Evolutionary conservation across 2,329 filamentous ascomycete genomes (phyloP).

Genomic region (Cladosporium cucumerinum): DNA sequence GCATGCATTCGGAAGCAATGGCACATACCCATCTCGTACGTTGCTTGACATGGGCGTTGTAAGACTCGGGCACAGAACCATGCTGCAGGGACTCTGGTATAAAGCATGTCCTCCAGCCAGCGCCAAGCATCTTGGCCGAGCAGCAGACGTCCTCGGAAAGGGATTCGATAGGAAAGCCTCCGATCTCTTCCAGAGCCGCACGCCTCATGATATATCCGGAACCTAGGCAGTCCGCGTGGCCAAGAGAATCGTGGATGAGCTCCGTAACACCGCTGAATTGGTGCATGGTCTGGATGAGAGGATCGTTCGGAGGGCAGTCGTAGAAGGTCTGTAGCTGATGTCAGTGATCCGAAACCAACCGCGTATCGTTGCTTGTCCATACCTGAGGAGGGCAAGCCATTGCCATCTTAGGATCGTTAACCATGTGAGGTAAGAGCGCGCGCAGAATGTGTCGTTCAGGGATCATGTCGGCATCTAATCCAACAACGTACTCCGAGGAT

Average conservation of each 20-base stretch:
- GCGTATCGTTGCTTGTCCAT: slow-evolving; percentile 48
- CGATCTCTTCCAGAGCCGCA: slow-evolving; percentile 58
- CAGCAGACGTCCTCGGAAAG: slow-evolving; percentile 60
- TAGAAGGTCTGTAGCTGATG: slow-evolving; percentile 56
- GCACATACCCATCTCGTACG: slow-evolving; percentile 48
- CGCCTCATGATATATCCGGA: slow-evolving; percentile 60
- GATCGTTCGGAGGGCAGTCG: slow-evolving; percentile 58
- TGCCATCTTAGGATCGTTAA: slow-evolving; percentile 40
- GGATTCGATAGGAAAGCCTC: slow-evolving; percentile 59
- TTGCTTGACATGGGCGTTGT: slow-evolving; percentile 55
- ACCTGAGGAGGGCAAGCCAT: slow-evolving; percentile 34
- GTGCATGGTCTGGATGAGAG: slow-evolving; percentile 57
- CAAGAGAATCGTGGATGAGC: slow-evolving; percentile 44
- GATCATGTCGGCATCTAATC: slow-evolving; percentile 67
- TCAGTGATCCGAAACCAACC: neutral
- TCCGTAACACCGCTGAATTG: slow-evolving; percentile 56
- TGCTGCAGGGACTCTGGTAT: slow-evolving; percentile 59
- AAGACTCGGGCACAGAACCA: slow-evolving; percentile 58
- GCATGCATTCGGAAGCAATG: neutral
- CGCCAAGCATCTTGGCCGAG: slow-evolving; percentile 56
- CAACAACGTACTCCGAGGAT: slow-evolving; percentile 50
- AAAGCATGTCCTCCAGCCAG: slow-evolving; percentile 61
- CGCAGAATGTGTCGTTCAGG: slow-evolving; percentile 59
- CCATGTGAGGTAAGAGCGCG: slow-evolving; percentile 55
- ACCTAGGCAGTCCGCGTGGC: slow-evolving; percentile 61